Evolutionary conservation across 2,329 filamentous ascomycete species (phyloP).

Genomic region (Diaporthe vaccinii): DNA sequence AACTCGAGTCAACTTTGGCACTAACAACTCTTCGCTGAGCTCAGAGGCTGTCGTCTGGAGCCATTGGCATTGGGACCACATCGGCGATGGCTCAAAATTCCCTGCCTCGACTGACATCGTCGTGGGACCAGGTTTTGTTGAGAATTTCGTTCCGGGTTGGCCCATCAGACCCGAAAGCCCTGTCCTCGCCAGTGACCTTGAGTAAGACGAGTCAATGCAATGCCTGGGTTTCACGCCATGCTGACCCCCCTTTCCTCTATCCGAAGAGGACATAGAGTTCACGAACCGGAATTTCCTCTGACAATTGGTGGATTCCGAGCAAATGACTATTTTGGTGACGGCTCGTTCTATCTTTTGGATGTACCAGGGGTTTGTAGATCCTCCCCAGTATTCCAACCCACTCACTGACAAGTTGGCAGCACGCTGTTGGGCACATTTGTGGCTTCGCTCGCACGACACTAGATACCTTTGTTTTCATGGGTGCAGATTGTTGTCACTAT

Average conservation of each 20-base stretch:
- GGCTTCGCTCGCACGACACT: constrained; percentile 7
- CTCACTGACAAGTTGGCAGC: not conserved
- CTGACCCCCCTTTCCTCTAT: not conserved
- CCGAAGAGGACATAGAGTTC: not conserved
- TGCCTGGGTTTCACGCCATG: not conserved
- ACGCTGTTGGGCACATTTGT: constrained; percentile 1
- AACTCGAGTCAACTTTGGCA: not conserved
- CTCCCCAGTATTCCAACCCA: too few species aligned
- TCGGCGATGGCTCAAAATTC: constrained; percentile 6
- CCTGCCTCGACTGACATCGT: constrained; percentile 6
- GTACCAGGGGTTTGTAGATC: constrained; percentile 1
- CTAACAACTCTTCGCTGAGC: not conserved
- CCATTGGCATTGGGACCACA: constrained; percentile 16
- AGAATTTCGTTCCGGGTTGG: not conserved
- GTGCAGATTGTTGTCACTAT: constrained; percentile 4
- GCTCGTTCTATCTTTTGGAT: constrained; percentile 18
- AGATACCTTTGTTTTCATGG: constrained; percentile 7
- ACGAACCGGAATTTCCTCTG: not conserved
- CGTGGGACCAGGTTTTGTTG: not conserved
- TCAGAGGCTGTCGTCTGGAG: constrained; percentile 18
- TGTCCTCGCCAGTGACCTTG: constrained; percentile 4
- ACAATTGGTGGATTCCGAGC: not conserved
- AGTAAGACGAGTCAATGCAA: not conserved
- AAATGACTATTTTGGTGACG: constrained; percentile 9
- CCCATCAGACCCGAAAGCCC: not conserved